Percentiles rank a stretch among this genome's conserved stretches.
Evolutionary conservation across 371 early-diverging fungal species (phyloP).

Genomic region (Mortierella sp.): DNA sequence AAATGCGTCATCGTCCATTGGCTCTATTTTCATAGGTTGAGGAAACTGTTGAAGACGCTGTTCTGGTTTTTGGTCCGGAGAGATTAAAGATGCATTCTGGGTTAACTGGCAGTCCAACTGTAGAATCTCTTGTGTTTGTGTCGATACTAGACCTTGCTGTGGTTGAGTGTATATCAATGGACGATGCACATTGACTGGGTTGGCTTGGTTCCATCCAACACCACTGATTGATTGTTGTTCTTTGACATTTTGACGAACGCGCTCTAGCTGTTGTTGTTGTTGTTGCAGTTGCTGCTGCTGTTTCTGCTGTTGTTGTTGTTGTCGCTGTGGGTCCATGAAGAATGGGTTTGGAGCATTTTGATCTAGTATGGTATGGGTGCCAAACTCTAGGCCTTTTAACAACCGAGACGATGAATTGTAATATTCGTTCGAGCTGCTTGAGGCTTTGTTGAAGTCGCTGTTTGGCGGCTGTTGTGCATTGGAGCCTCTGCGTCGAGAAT

Average conservation of each 20-base stretch:
- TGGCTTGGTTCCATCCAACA: not conserved
- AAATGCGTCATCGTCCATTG: constrained; percentile 20
- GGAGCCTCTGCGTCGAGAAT: too few relatives aligned
- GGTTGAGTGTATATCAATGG: not conserved
- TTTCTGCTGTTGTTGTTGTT: not conserved
- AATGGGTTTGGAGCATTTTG: constrained; percentile 2
- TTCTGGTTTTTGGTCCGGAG: not conserved
- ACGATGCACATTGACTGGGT: not conserved
- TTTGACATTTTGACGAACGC: not conserved
- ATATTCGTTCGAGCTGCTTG: not conserved
- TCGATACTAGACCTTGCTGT: not conserved
- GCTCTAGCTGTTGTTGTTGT: not conserved
- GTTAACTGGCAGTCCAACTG: not conserved
- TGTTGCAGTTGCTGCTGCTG: constrained; percentile 11
- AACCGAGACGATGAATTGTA: not conserved
- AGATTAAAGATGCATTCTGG: not conserved
- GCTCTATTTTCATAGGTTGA: constrained; percentile 7
- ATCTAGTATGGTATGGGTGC: not conserved
- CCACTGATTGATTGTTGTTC: not conserved
- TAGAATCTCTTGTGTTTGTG: not conserved
- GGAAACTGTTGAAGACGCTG: not conserved
- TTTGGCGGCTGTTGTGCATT: not conserved
- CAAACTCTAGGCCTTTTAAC: too few relatives aligned
- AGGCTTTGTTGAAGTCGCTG: not conserved
- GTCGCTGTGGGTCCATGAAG: not conserved